Percentiles rank a stretch among this genome's conserved stretches.
phyloP scores from a whole-genome alignment of 495 filamentous ascomycete species.

The Staphylotrichum longicolle region DNA sequence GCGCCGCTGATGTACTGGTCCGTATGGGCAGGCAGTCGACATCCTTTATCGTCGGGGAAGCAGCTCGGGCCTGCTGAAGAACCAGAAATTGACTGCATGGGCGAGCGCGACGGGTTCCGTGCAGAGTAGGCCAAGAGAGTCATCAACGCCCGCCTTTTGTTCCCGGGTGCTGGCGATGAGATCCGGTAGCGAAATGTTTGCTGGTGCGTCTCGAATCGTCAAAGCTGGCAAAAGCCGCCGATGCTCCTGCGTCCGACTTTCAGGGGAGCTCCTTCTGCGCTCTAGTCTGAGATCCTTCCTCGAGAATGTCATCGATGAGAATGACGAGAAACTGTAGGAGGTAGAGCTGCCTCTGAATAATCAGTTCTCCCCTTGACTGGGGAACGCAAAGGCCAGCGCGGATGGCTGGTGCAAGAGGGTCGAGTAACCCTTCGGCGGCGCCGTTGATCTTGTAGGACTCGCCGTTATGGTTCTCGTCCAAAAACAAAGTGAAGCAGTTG shows the following conservation, averaged over 20 bases:
- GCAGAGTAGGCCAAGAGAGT: constrained; percentile 30
- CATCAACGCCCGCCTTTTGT: constrained; percentile 23
- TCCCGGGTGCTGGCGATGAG: constrained; percentile 25
- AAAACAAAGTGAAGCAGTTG: constrained; percentile 30
- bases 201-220: constrained; percentile 9
- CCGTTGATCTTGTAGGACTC: constrained; percentile 7
- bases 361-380: constrained; percentile 30
- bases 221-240: constrained; percentile 21
- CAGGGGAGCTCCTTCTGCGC: neutral
- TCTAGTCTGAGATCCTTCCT: constrained; percentile 26
- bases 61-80: constrained; percentile 36
- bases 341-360: constrained; percentile 34
- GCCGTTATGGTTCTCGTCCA: constrained; percentile 27
- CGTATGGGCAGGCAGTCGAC: constrained; percentile 24
- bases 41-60: constrained; percentile 23
- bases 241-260: neutral
- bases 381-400: constrained; percentile 29
- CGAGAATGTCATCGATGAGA: constrained; percentile 39
- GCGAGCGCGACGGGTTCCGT: constrained; percentile 35
- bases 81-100: constrained; percentile 34
- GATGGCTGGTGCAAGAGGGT: constrained; percentile 18
- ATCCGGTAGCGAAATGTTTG: constrained; percentile 23
- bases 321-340: constrained; percentile 29
- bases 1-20: constrained; percentile 37
- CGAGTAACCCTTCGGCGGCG: constrained; percentile 4